Evolutionary conservation across 352 stramenopile genomes (phyloP), one percentile per base, ranked within the genome.

Genomic region (Pythium guiyangense): DNA sequence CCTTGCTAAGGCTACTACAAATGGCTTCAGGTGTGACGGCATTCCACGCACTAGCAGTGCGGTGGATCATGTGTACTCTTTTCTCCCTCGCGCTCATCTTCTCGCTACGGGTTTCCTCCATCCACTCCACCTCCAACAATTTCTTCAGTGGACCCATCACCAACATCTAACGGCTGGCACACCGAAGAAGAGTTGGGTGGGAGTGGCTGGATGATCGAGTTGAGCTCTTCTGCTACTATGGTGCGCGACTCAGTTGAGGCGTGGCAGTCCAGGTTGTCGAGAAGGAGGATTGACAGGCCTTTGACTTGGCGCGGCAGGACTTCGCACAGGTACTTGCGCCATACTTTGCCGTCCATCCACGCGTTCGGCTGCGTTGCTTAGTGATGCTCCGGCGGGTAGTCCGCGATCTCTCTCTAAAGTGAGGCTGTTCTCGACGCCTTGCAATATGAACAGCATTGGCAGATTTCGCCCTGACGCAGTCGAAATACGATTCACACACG

Each of bases 71-170:
- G 6, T 6, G 6, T 40, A 40, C 35, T 40, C 12, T 40, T 6
- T 40, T 47, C 42, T 22, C 17, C 25, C 27, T 34, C 14, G n/a
- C 6, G 11, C 42, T n/a, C n/a, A n/a, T n/a, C n/a, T n/a, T n/a
- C 42, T 18, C 42, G 12, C 42, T 9, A 47, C 42, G n/a, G n/a
- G n/a, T n/a, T n/a, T n/a, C 42, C 17, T 18, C 5, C 25, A n/a
- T n/a, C n/a, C n/a, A n/a, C n/a, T n/a, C n/a, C n/a, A n/a, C n/a
- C n/a, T n/a, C n/a, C n/a, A n/a, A 5, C 5, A 26, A 9, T 18
- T 49, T 49, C 12, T 49, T 49, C 5, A 49, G 44, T 31, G 44
- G 44, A 4, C 44, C 44, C 44, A 49, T 49, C 8, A 29, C 44
- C 44, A 26, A 49, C 44, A 15, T 49, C 44, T 6, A 49, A 18